Conservation (phyloP, 805 yeast species). For the Hagleromyces aurorensis region DNA sequence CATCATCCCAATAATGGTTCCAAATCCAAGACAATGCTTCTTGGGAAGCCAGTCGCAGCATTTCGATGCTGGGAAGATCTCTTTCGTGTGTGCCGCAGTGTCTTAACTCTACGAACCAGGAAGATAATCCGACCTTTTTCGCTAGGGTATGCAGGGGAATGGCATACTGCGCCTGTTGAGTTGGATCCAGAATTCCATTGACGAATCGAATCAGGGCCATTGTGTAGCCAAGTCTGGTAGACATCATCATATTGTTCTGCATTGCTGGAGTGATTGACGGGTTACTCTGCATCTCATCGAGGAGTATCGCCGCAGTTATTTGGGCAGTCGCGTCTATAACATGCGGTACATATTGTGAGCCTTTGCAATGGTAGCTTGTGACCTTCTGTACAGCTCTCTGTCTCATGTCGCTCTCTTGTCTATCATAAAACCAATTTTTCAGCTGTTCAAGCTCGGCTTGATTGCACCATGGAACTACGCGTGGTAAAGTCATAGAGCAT, state of each 20-base stretch:
- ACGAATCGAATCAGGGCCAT: slow-evolving; percentile 80
- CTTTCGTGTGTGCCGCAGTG: slow-evolving; percentile 89
- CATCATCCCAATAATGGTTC: slow-evolving; percentile 60
- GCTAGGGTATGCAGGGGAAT: slow-evolving; percentile 75
- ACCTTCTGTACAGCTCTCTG: slow-evolving; percentile 44
- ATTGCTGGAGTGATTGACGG: slow-evolving; percentile 28
- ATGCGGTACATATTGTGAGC: slow-evolving; percentile 52
- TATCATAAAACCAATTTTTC: slow-evolving; percentile 45
- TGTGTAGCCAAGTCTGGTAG: slow-evolving; percentile 48
- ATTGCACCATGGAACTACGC: slow-evolving; percentile 34
- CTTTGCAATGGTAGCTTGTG: slow-evolving; percentile 48
- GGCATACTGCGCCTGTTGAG: slow-evolving; percentile 71
- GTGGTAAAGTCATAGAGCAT: slow-evolving; percentile 25
- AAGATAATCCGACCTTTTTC: slow-evolving; percentile 56
- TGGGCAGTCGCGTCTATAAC: slow-evolving; percentile 60
- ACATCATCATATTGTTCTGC: slow-evolving; percentile 8
- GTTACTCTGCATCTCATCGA: slow-evolving; percentile 31
- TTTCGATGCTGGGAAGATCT: slow-evolving; percentile 56
- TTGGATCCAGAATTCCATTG: slow-evolving; percentile 83
- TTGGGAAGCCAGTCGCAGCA: slow-evolving; percentile 51
- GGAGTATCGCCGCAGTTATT: slow-evolving; percentile 42
- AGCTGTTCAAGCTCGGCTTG: slow-evolving; percentile 39
- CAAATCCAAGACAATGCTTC: slow-evolving; percentile 71
- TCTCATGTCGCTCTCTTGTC: slow-evolving; percentile 27
- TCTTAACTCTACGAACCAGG: slow-evolving; percentile 79